Evolutionary conservation across 1,284 basidiomycete species (phyloP), one percentile per base, ranked within the genome.

Genomic region (Mixia osmundae): DNA sequence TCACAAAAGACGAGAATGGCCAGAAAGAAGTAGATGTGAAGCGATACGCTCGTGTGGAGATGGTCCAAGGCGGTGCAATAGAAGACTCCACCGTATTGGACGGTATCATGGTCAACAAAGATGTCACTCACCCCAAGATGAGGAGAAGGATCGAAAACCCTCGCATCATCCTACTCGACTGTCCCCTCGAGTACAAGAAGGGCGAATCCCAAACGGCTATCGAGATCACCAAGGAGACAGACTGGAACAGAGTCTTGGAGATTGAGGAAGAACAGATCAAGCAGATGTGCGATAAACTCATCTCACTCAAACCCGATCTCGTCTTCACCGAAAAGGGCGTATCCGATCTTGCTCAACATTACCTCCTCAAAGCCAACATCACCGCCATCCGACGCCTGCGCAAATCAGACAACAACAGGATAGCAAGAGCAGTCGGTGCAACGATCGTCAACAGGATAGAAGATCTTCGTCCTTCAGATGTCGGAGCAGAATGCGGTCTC

Each of bases 241-340:
- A 97, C 56, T 97, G 85, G 80, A 75, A 76, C 45, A 63, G 79
- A 38, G 76, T 85, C 24, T 72, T 94, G 56, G 73, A 83, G 56
- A 83, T 95, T 45, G 89, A 97, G 61, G 89, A 97, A 61, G 80
- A 95, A 58, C 89, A 95, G 59, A 76, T 97, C 52, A 85, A 87
- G 63, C 53, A 63, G 28, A 69, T 91, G 62, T 85, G 82, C 48
- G 70, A 76, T 47, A 73, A 72, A 54, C 71, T 97, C 48, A 60
- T 89, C 43, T 79, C 87, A 59, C 80, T 89, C 59, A 89, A 89
- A 61, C 87, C 85, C 3, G 87, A 95, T 58, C 58, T 97, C 30
- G 66, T 97, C 44, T 77, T 97, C 51, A 94, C 89, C 7, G 91
- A 97, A 60, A 97, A 95, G 68, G 91, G 89, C 46, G 67, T 95